Base-by-base conservation (phyloP, 192 early-diverging fungal genomes). In the Coemansia aciculifera region DNA sequence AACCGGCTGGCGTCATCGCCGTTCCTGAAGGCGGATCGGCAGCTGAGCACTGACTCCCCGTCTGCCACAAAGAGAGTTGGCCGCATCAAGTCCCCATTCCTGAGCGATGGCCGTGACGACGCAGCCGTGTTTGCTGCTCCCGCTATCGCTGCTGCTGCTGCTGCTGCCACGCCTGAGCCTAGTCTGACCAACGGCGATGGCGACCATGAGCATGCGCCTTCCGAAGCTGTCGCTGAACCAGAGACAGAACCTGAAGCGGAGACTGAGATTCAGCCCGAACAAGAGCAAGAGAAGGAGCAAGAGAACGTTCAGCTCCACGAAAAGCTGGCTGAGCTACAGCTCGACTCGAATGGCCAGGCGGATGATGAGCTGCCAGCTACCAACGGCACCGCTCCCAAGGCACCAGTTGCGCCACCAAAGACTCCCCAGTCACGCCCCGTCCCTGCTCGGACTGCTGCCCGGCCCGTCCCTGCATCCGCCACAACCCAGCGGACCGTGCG, bases 1-100 rank as follows among this genome's bases (percentile, higher is more conserved):
- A 65, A 57, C 48, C 64, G 66, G 8, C 72, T 83, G 38, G 72
- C 81, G 23, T 72, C 72, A 12, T 83, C 81, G 29, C 81, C 81
- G 12, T 83, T 83, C 72, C 46, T 83, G 19, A 62, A 78, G 64
- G 81, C 81, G 0, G 81, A 83, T 59, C 72, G 81, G 4, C 67
- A 70, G 44, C 44, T 70, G 24, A 12, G 68, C 37, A 69, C 66
- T 9, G 72, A 67, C 8, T 36, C 68, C 3, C 37, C 54, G 10
- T 31, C 61, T 11, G 24, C 65, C 3, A 8, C 71, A 37, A 78
- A 77, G 70, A 61, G 48, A 12, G 59, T 78, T 48, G 76, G 76
- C 0, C 76, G 76, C 24, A 67, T 83, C 24, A 78, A 75, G 60
- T 83, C 81, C 19, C 81, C 81, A 11, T 83, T 83, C 63, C 61